These are phyloP conservation scores for Nitzschia sp. DNA, from an alignment of 108 stramenopile species.

Conservation along the genomic window DNA sequence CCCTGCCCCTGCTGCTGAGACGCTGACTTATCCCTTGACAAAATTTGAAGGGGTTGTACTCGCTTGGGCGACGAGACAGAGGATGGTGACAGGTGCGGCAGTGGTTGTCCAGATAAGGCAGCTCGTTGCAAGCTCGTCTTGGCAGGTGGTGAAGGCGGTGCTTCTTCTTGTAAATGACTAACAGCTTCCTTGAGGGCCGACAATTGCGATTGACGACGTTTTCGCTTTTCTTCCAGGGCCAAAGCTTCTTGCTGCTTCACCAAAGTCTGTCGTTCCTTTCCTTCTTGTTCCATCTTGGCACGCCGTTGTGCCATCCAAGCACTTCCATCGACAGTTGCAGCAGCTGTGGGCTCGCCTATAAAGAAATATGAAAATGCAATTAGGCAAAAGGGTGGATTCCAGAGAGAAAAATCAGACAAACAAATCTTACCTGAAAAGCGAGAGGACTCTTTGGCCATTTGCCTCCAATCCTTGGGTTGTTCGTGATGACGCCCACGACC, in stretches of 20 bases:
- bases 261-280: slow-evolving; percentile 15
- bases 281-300: slow-evolving; percentile 43
- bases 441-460: slow-evolving; percentile 38
- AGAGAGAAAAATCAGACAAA: background rate
- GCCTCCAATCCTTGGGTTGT: slow-evolving; percentile 25
- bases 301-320: slow-evolving; percentile 49
- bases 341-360: background rate
- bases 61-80: background rate
- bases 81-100: background rate
- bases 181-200: slow-evolving; percentile 21
- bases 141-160: background rate
- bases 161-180: slow-evolving; percentile 19
- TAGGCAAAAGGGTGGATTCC: background rate
- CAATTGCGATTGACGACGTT: slow-evolving; percentile 36
- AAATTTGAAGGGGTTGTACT: slow-evolving; percentile 25
- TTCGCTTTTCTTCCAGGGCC: slow-evolving; percentile 17
- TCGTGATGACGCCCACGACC: slow-evolving; percentile 15
- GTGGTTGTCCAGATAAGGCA: background rate
- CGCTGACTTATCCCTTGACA: slow-evolving; percentile 16
- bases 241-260: slow-evolving; percentile 18
- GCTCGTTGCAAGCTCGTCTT: slow-evolving; percentile 3
- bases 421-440: slow-evolving; percentile 20
- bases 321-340: slow-evolving; percentile 32
- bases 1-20: background rate
- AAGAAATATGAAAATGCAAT: background rate